A percentile compares a stretch with the other conserved stretches of the same genome.
Conservation (phyloP, 1,139 yeast species). For the Geotrichum fermentans region DNA sequence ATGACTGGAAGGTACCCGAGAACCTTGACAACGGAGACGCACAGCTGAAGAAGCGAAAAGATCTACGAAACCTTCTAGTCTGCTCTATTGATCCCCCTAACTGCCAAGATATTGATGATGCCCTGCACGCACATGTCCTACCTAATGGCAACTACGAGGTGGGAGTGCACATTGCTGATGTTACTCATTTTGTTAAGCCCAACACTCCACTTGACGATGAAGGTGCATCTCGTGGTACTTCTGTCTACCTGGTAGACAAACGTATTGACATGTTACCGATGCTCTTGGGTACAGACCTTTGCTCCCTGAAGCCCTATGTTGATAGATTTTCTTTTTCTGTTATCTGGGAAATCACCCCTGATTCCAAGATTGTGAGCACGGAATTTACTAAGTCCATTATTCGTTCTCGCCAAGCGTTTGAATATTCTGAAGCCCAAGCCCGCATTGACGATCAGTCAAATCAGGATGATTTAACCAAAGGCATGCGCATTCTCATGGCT, state of each 20-base stretch:
- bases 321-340: slow-evolving; percentile 96
- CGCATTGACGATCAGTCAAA: slow-evolving; percentile 79
- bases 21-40: slow-evolving; percentile 48
- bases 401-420: slow-evolving; percentile 87
- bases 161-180: slow-evolving; percentile 99
- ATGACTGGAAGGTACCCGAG: slow-evolving; percentile 84
- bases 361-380: slow-evolving; percentile 81
- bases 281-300: slow-evolving; percentile 89
- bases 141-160: slow-evolving; percentile 95
- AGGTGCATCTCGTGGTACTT: slow-evolving; percentile 96
- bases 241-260: slow-evolving; percentile 95
- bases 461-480: slow-evolving; percentile 78
- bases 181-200: slow-evolving; percentile 92
- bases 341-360: slow-evolving; percentile 85
- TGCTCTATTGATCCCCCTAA: slow-evolving; percentile 98
- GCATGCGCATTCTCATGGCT: slow-evolving; percentile 75
- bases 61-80: slow-evolving; percentile 79
- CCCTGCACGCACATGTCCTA: slow-evolving; percentile 76
- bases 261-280: slow-evolving; percentile 98
- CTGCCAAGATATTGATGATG: slow-evolving; percentile 99
- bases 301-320: slow-evolving; percentile 92
- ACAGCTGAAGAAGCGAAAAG: slow-evolving; percentile 50
- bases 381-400: slow-evolving; percentile 85
- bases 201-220: slow-evolving; percentile 89
- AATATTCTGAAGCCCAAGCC: slow-evolving; percentile 88